Conservation (phyloP, 768 basidiomycete genomes). For the Podaxis sp. region DNA sequence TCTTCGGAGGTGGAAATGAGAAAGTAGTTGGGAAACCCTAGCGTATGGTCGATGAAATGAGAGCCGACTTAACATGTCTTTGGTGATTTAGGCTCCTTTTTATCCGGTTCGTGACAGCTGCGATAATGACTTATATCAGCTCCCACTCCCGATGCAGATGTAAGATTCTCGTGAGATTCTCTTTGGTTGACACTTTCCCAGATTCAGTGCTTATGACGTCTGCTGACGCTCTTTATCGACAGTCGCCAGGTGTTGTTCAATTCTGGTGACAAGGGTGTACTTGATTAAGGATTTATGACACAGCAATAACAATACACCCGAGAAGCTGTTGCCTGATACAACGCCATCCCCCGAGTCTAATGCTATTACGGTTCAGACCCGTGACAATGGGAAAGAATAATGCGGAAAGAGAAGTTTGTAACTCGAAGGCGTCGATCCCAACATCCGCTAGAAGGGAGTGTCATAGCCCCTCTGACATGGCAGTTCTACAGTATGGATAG, state of each 20-base stretch:
- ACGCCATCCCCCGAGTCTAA: not conserved
- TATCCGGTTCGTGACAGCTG: not conserved
- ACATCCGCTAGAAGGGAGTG: no score
- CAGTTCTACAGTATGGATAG: not conserved
- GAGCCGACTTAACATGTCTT: constrained; percentile 12
- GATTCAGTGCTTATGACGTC: not conserved
- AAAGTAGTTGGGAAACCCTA: constrained; percentile 26
- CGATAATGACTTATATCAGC: constrained; percentile 5
- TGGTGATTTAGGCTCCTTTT: constrained; percentile 1
- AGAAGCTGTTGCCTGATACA: not conserved
- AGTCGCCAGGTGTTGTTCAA: no score
- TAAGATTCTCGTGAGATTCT: not conserved
- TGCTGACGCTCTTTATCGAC: not conserved
- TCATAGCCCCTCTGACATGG: not conserved
- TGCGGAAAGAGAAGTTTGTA: not conserved
- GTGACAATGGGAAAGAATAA: not conserved
- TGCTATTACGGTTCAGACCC: not conserved
- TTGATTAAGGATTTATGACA: not conserved
- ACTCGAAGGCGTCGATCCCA: not conserved
- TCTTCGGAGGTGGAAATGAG: constrained; percentile 22
- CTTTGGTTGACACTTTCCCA: not conserved
- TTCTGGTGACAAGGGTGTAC: not conserved
- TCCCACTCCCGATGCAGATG: constrained; percentile 5
- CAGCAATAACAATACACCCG: not conserved
- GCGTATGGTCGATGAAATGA: constrained; percentile 13